Conservation (phyloP, 2,329 filamentous ascomycete genomes). For the Alternaria arbusti region DNA sequence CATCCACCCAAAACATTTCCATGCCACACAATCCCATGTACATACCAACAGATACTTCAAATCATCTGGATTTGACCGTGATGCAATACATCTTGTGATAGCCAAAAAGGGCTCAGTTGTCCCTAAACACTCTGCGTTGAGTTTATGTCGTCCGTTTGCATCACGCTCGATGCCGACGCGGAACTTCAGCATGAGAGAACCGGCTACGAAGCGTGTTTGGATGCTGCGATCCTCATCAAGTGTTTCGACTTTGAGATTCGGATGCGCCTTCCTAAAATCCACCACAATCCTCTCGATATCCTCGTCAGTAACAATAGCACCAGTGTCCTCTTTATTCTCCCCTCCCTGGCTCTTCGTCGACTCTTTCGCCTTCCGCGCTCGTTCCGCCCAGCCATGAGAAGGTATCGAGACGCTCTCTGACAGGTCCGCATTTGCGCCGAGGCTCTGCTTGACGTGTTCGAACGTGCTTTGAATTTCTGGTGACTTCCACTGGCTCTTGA, state of each 20-base stretch:
- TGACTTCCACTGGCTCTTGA: slow-evolving; percentile 48
- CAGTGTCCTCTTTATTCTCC: slow-evolving; percentile 14
- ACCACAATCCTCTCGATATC: slow-evolving; percentile 30
- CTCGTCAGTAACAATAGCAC: slow-evolving; percentile 21
- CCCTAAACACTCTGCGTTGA: slow-evolving; percentile 42
- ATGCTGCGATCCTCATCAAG: slow-evolving; percentile 33
- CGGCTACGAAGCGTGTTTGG: slow-evolving; percentile 37
- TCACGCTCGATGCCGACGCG: slow-evolving; percentile 36
- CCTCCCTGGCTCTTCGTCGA: slow-evolving; percentile 12
- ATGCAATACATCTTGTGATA: slow-evolving; percentile 44
- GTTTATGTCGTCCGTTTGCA: slow-evolving; percentile 29
- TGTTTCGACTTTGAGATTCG: slow-evolving; percentile 37
- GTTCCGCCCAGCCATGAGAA: slow-evolving; percentile 50
- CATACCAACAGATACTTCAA: slow-evolving; percentile 44
- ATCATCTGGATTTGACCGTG: slow-evolving; percentile 40
- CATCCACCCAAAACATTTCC: neutral
- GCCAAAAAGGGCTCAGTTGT: slow-evolving; percentile 31
- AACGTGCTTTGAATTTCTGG: slow-evolving; percentile 46
- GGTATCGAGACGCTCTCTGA: slow-evolving; percentile 41
- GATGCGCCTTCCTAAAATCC: slow-evolving; percentile 32
- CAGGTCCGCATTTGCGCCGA: slow-evolving; percentile 46
- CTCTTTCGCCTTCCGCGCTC: slow-evolving; percentile 29
- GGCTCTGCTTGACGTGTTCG: slow-evolving; percentile 45
- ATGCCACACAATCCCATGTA: neutral
- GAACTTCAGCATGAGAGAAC: slow-evolving; percentile 34